Base-by-base conservation (phyloP, 305 asterid genomes). In the Fraxinus xanthoxyloides region DNA sequence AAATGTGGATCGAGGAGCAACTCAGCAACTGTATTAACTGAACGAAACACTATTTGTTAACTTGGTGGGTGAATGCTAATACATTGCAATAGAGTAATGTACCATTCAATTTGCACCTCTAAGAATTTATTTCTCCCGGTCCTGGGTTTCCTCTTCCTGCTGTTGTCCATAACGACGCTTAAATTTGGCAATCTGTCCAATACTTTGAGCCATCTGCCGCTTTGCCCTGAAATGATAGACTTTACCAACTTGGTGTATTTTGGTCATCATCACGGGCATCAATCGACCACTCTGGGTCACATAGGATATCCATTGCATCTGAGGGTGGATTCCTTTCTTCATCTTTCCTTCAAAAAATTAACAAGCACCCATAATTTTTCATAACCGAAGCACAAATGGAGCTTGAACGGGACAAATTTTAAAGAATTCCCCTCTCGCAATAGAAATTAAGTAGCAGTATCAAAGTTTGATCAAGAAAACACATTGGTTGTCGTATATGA, bases 301-400 rank as follows among this genome's bases (percentile, higher is more conserved):
- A 13, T 92, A 92, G 0, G 98, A 90, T 85, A 92, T 90, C 98
- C 98, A 95, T 80, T 95, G 98, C 94, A 90, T 77, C 84, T 95
- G 98, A 34, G 98, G 97, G 81, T 95, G 98, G 82, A 93, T 87
- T 80, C 98, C 98, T 86, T 95, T 95, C 93, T 91, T 93, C 98
- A 95, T 93, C 81, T 79, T 82, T 56, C 38, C 89, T 87, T 84
- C 35, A 35, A 51, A 9, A 76, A 82, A 54, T 61, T 26, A 79
- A 79, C 43, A 76, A 6, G 15, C 67, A 79, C 26, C 23, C n/a
- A 3, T 28, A 48, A 5, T 30, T 30, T 40, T 17, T 7, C 35
- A 28, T 0, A 15, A 80, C 21, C 7, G 10, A 43, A 28, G 46
- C 17, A n/a, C 10, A 9, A 19, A 15, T 56, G 48, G 34, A 77